Percentiles rank a stretch among this genome's conserved stretches.
These are phyloP conservation scores for Dipodascus geniculatus DNA, from an alignment of 805 yeast species.

Conservation along the genomic window DNA sequence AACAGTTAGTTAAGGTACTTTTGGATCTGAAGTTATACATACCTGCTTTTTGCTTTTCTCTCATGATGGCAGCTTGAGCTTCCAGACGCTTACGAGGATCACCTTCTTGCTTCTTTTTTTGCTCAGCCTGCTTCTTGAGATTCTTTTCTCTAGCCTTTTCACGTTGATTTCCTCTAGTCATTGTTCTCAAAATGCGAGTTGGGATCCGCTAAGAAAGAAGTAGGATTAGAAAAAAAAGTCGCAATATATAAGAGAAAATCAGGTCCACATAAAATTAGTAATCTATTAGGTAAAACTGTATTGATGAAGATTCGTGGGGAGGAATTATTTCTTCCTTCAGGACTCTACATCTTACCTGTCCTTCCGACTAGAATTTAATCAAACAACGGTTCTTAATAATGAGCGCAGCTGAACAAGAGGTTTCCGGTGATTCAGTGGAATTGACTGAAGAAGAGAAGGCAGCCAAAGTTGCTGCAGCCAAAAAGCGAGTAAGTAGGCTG, in stretches of 20 bases:
- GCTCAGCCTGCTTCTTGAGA: constrained; percentile 57
- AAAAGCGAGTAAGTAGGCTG: constrained; percentile 39
- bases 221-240: constrained; percentile 1
- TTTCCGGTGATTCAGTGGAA: background rate
- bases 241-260: background rate
- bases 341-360: no score
- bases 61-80: constrained; percentile 78
- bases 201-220: constrained; percentile 2
- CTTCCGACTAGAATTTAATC: background rate
- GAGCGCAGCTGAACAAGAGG: constrained; percentile 12
- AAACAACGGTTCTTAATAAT: background rate
- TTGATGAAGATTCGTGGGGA: no score
- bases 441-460: constrained; percentile 30
- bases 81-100: constrained; percentile 82
- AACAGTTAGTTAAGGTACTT: constrained; percentile 5
- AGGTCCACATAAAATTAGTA: constrained; percentile 2
- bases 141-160: constrained; percentile 87
- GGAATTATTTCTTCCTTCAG: no score
- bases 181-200: constrained; percentile 21
- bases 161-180: constrained; percentile 97
- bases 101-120: constrained; percentile 62
- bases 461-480: constrained; percentile 62
- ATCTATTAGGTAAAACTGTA: background rate
- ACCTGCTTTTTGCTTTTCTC: constrained; percentile 80
- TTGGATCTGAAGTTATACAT: constrained; percentile 16